Conservation (phyloP, 2,329 filamentous ascomycete species). For the Pseudocercospora vitis region DNA sequence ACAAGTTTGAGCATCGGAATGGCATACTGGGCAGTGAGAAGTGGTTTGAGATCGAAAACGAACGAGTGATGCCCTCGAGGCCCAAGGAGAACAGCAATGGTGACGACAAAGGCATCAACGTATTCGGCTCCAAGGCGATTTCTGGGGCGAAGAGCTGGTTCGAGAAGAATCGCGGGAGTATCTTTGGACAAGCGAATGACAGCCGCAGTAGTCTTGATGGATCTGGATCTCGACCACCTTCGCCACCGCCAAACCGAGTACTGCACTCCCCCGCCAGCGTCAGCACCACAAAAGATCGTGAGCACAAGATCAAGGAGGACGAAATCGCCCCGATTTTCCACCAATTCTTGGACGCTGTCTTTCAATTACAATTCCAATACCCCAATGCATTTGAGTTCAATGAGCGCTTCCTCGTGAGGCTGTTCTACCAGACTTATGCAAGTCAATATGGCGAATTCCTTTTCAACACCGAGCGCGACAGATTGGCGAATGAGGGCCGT, state of each 20-base stretch:
- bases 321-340: constrained; percentile 97
- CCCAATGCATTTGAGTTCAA: constrained; percentile 94
- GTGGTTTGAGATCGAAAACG: constrained; percentile 88
- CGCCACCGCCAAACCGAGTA: constrained; percentile 44
- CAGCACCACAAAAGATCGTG: constrained; percentile 52
- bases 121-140: constrained; percentile 63
- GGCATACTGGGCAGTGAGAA: constrained; percentile 87
- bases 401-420: constrained; percentile 82
- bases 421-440: constrained; percentile 91
- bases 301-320: constrained; percentile 73
- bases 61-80: constrained; percentile 59
- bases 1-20: constrained; percentile 94
- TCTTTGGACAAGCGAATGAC: constrained; percentile 51
- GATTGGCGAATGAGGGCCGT: constrained; percentile 63
- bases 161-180: constrained; percentile 60
- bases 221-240: constrained; percentile 39
- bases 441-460: constrained; percentile 97
- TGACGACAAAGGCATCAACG: constrained; percentile 44
- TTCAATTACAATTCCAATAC: constrained; percentile 82
- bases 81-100: constrained; percentile 49
- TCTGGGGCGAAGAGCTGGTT: constrained; percentile 83
- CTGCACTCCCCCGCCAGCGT: constrained; percentile 50
- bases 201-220: constrained; percentile 63
- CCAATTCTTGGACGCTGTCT: constrained; percentile 92
- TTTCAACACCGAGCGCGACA: constrained; percentile 90